Percentiles rank a stretch among this genome's conserved stretches.
These are phyloP conservation scores for Lepidium didymum DNA, from an alignment of 345 rosid species.

Conservation along the genomic window DNA sequence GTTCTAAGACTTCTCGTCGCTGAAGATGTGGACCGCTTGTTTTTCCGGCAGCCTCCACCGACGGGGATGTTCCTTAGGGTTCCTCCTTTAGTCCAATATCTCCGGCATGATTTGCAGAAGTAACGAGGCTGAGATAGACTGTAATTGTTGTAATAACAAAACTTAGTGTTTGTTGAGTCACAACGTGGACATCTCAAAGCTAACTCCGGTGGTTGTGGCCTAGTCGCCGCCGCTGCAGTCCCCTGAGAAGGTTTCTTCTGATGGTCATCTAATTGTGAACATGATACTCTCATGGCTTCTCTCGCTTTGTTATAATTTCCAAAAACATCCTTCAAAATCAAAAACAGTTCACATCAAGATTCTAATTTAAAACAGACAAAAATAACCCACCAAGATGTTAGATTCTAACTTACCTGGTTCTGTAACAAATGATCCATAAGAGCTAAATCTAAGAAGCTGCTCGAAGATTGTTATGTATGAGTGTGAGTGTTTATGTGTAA, in stretches of 20 bases:
- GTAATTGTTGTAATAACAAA: slow-evolving; percentile 89
- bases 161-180: slow-evolving; percentile 76
- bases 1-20: slow-evolving; percentile 36
- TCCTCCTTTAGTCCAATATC: slow-evolving; percentile 91
- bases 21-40: slow-evolving; percentile 53
- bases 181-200: slow-evolving; percentile 71
- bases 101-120: slow-evolving; percentile 77
- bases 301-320: slow-evolving; percentile 21
- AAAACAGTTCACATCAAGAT: slow-evolving; percentile 7
- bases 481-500: background rate
- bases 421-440: slow-evolving; percentile 27
- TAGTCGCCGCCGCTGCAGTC: slow-evolving; percentile 14
- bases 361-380: background rate
- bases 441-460: slow-evolving; percentile 7
- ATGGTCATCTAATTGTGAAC: slow-evolving; percentile 5
- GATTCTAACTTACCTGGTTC: slow-evolving; percentile 12
- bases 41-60: slow-evolving; percentile 77
- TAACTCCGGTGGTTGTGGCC: slow-evolving; percentile 58
- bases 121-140: slow-evolving; percentile 79
- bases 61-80: slow-evolving; percentile 73
- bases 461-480: slow-evolving; percentile 6
- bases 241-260: slow-evolving; percentile 24
- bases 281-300: slow-evolving; percentile 25
- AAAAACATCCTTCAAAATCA: slow-evolving; percentile 16
- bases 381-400: background rate